Evolutionary conservation across 2,329 filamentous ascomycete genomes (phyloP).

Genomic region (Claviceps purpurea): DNA sequence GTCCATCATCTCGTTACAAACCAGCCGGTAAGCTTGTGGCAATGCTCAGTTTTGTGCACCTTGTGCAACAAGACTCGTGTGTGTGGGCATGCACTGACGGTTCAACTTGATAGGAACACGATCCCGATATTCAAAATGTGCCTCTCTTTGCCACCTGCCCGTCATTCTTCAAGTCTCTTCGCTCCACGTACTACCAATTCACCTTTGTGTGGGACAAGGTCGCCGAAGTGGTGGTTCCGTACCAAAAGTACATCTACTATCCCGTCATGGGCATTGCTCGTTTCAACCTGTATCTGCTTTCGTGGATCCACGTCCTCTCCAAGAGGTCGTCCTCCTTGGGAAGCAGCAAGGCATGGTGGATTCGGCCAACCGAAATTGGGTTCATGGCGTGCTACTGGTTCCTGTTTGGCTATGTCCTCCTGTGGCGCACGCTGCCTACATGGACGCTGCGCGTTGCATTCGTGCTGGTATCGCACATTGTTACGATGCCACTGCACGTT

Average conservation of each 20-base stretch:
- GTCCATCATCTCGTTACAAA: slow-evolving; percentile 57
- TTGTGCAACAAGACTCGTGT: not conserved
- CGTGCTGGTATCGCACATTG: slow-evolving; percentile 48
- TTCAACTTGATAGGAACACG: slow-evolving; percentile 29
- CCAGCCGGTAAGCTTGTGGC: slow-evolving; percentile 27
- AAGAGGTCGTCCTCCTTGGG: slow-evolving; percentile 42
- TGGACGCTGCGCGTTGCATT: slow-evolving; percentile 45
- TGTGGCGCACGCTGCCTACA: slow-evolving; percentile 46
- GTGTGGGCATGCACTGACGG: not conserved
- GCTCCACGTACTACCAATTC: slow-evolving; percentile 53
- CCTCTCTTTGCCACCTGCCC: slow-evolving; percentile 56
- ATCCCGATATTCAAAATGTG: slow-evolving; percentile 51
- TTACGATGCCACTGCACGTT: slow-evolving; percentile 56
- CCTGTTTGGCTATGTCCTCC: slow-evolving; percentile 51
- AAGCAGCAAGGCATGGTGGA: slow-evolving; percentile 47
- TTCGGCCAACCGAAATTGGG: slow-evolving; percentile 50
- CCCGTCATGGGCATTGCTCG: slow-evolving; percentile 53
- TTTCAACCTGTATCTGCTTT: slow-evolving; percentile 59
- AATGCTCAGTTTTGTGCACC: not conserved
- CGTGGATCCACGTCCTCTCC: slow-evolving; percentile 50
- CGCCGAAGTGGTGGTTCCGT: slow-evolving; percentile 44
- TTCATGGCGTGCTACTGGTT: slow-evolving; percentile 54
- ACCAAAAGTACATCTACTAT: slow-evolving; percentile 57
- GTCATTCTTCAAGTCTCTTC: slow-evolving; percentile 49
- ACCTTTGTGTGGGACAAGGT: slow-evolving; percentile 48